Evolutionary conservation across 805 yeast species (phyloP), one percentile per base, ranked within the genome.

Genomic region (Yarrowia sp.): DNA sequence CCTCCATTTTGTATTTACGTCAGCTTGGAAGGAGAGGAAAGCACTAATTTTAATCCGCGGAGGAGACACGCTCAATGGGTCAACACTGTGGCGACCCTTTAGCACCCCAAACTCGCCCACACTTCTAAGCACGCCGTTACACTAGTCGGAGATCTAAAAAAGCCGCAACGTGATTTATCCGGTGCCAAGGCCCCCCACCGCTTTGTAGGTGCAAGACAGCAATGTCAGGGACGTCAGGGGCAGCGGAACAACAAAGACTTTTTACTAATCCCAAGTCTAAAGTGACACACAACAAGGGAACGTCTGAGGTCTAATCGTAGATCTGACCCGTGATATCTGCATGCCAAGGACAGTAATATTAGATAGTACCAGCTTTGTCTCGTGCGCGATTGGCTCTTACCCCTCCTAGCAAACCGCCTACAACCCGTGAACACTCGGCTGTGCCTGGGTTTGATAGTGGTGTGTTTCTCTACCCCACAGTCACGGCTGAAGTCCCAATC

Each of bases 201-300:
- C 46, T n/a, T 55, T 40, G 61, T 40, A 40, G 45, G 46, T 12
- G 36, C 46, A 38, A 50, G 61, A 56, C 63, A 56, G 63, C 48
- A 56, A 56, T 56, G 63, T 42, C 63, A 56, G 63, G 63, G 63
- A 41, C 48, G 40, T 41, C 63, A 56, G 63, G 63, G 48, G 63
- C 38, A 26, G 26, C 10, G 8, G 48, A 10, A 12, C 15, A n/a
- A 56, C 63, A 56, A 55, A 55, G 63, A 41, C 14, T 53, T 53
- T 26, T 53, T 14, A 14, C 8, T 15, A 19, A 2, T 26, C 11
- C 48, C 36, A 41, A 42, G 63, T 7, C 63, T 56, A 41, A 56
- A 53, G 59, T 53, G 59, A 53, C 59, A 53, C 59, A 53, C 59
- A 53, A 53, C 59, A 53, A 53, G 45, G 45, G 45, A 19, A 52